A percentile compares a stretch with the other conserved stretches of the same genome.
These are phyloP conservation scores for Moringa oleifera DNA, from an alignment of 345 rosid genomes.

Conservation along the genomic window DNA sequence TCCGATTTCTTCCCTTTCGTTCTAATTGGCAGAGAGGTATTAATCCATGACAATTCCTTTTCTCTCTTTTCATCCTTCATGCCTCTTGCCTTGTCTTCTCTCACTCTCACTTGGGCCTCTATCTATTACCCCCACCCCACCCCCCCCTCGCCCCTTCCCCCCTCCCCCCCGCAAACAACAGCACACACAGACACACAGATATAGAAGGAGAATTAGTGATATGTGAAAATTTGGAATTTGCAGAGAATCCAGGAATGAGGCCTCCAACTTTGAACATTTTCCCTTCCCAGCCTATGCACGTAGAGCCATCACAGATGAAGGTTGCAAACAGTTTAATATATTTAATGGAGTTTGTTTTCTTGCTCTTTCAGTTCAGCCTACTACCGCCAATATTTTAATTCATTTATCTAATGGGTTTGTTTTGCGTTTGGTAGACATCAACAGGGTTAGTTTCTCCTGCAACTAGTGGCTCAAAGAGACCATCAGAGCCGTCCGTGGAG, in stretches of 20 bases:
- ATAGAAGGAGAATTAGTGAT: slow-evolving; percentile 8
- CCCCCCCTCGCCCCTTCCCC: no score
- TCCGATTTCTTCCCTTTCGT: slow-evolving; percentile 21
- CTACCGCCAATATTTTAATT: slow-evolving; percentile 12
- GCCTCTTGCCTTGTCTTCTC: slow-evolving; percentile 15
- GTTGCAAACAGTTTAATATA: slow-evolving; percentile 6
- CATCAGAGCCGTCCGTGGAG: slow-evolving; percentile 54
- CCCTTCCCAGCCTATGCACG: slow-evolving; percentile 98
- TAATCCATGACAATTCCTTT: slow-evolving; percentile 27
- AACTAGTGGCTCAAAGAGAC: slow-evolving; percentile 45
- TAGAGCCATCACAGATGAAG: slow-evolving; percentile 47
- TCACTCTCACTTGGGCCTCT: slow-evolving; percentile 3
- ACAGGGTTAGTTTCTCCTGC: slow-evolving; percentile 36
- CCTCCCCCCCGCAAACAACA: no score
- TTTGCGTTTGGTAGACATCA: slow-evolving; percentile 30
- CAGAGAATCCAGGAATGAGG: slow-evolving; percentile 75
- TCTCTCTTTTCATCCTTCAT: neutral
- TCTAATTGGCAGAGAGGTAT: slow-evolving; percentile 15
- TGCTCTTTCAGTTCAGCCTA: slow-evolving; percentile 18
- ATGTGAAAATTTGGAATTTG: slow-evolving; percentile 20
- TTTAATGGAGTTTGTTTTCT: slow-evolving; percentile 13
- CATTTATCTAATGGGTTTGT: slow-evolving; percentile 19
- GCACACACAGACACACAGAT: no score
- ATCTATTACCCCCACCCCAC: no score
- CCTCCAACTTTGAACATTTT: slow-evolving; percentile 97